Percentiles rank a stretch among this genome's conserved stretches.
These are phyloP conservation scores for Phytopythium ostracodes DNA, from an alignment of 352 stramenopile species.

Conservation along the genomic window DNA sequence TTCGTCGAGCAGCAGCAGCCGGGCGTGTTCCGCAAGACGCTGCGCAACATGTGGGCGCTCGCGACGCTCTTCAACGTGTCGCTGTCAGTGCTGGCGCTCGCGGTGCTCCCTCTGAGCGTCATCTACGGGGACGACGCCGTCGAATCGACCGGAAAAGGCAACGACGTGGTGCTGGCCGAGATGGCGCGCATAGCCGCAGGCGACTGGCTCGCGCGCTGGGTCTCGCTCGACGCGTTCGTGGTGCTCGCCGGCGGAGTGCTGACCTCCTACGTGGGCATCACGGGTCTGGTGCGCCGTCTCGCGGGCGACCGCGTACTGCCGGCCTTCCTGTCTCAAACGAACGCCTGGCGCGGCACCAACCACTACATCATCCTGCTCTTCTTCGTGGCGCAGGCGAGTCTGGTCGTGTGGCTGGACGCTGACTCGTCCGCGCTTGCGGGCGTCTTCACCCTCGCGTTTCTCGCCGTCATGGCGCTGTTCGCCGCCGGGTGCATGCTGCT, in stretches of 20 bases:
- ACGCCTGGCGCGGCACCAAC: slow-evolving; percentile 78
- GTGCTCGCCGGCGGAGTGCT: slow-evolving; percentile 85
- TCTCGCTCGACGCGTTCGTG: slow-evolving; percentile 86
- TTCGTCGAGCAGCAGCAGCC: slow-evolving; percentile 89
- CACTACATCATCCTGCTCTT: slow-evolving; percentile 84
- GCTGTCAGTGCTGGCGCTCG: slow-evolving; percentile 78
- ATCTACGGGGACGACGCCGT: slow-evolving; percentile 41
- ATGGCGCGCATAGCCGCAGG: slow-evolving; percentile 58
- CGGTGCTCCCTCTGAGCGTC: slow-evolving; percentile 68
- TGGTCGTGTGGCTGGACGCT: slow-evolving; percentile 75
- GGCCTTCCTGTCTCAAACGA: slow-evolving; percentile 51
- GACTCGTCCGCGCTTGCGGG: slow-evolving; percentile 82
- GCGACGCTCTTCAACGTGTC: slow-evolving; percentile 87
- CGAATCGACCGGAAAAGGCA: slow-evolving; percentile 14
- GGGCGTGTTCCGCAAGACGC: slow-evolving; percentile 77
- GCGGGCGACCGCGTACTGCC: slow-evolving; percentile 71
- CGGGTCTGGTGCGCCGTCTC: slow-evolving; percentile 73
- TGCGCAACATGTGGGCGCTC: slow-evolving; percentile 84
- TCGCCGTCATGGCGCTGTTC: slow-evolving; percentile 91
- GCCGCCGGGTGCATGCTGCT: slow-evolving; percentile 89
- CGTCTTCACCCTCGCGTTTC: slow-evolving; percentile 91
- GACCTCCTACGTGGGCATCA: slow-evolving; percentile 90
- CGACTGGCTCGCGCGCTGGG: slow-evolving; percentile 62
- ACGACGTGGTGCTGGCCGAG: slow-evolving; percentile 69
- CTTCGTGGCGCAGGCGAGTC: slow-evolving; percentile 60